Conservation (phyloP, 2,329 filamentous ascomycete genomes). For the Fusarium oxysporum region DNA sequence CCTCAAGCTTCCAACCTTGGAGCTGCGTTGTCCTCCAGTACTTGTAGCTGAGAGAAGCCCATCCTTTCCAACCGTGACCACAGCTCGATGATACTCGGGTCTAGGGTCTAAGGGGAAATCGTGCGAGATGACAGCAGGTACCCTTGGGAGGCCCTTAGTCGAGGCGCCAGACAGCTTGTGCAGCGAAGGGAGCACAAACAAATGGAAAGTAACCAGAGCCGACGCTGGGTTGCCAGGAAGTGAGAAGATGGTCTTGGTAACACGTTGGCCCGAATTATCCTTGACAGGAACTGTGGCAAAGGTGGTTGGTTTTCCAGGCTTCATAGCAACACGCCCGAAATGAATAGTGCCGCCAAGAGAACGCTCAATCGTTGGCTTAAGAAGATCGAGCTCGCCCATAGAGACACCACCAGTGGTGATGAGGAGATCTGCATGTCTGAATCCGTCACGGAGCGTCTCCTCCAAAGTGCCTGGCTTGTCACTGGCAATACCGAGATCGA, state of each 20-base stretch:
- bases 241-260: conserved; percentile 82
- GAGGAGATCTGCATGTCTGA: conserved; percentile 82
- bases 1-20: conserved; percentile 86
- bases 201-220: conserved; percentile 90
- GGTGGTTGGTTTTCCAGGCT: conserved; percentile 96
- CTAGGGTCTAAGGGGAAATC: conserved; percentile 81
- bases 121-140: conserved; percentile 78
- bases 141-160: conserved; percentile 75
- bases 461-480: conserved; percentile 82
- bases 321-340: conserved; percentile 97
- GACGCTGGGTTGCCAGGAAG: conserved; percentile 95
- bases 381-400: conserved; percentile 96
- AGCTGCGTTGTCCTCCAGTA: conserved; percentile 92
- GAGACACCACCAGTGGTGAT: conserved; percentile 95
- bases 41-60: conserved; percentile 79
- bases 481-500: conserved; percentile 88
- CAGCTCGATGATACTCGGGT: conserved; percentile 90
- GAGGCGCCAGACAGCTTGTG: conserved; percentile 79
- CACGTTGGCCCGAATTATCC: conserved; percentile 66
- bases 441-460: conserved; percentile 77
- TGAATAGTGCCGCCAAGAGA: conserved; percentile 91
- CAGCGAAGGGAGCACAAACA: conserved; percentile 91
- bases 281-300: conserved; percentile 88
- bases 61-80: conserved; percentile 73
- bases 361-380: conserved; percentile 96